These are phyloP conservation scores for Plantago ovata DNA, from an alignment of 257 asterid genomes.

Conservation along the genomic window DNA sequence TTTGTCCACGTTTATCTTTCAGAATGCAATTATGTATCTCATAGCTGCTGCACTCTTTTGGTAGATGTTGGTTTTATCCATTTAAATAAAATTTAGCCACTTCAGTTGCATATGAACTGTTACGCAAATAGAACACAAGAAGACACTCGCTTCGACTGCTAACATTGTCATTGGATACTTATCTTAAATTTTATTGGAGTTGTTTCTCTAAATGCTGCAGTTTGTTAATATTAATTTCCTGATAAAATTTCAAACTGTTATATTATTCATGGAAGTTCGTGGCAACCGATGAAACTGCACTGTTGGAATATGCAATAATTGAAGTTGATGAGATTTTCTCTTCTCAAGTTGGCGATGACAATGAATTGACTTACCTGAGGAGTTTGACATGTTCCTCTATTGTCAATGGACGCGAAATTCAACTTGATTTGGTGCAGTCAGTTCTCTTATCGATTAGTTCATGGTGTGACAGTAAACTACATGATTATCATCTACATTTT, in stretches of 20 bases:
- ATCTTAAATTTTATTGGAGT: neutral
- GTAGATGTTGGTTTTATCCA: slow-evolving; percentile 5
- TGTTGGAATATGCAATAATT: slow-evolving; percentile 60
- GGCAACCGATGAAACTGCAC: slow-evolving; percentile 57
- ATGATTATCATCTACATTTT: slow-evolving; percentile 81
- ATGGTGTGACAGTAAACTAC: slow-evolving; percentile 85
- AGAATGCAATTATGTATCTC: neutral
- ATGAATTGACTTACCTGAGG: slow-evolving; percentile 58
- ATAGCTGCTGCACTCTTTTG: slow-evolving; percentile 9
- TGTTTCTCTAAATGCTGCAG: neutral
- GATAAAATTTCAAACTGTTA: slow-evolving; percentile 28
- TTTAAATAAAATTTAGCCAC: neutral
- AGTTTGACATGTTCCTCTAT: slow-evolving; percentile 53
- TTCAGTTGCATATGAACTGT: neutral
- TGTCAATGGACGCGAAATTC: slow-evolving; percentile 40
- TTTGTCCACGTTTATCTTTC: no score
- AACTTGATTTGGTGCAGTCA: slow-evolving; percentile 58
- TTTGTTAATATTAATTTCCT: slow-evolving; percentile 2
- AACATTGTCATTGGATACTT: neutral
- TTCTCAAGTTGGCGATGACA: slow-evolving; percentile 45
- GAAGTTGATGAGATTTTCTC: slow-evolving; percentile 55
- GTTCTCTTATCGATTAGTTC: slow-evolving; percentile 62
- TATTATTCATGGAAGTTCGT: slow-evolving; percentile 63
- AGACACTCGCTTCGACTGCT: neutral
- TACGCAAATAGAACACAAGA: neutral